Base-by-base conservation (phyloP, 1,284 basidiomycete genomes). In the Ustilago lituana region DNA sequence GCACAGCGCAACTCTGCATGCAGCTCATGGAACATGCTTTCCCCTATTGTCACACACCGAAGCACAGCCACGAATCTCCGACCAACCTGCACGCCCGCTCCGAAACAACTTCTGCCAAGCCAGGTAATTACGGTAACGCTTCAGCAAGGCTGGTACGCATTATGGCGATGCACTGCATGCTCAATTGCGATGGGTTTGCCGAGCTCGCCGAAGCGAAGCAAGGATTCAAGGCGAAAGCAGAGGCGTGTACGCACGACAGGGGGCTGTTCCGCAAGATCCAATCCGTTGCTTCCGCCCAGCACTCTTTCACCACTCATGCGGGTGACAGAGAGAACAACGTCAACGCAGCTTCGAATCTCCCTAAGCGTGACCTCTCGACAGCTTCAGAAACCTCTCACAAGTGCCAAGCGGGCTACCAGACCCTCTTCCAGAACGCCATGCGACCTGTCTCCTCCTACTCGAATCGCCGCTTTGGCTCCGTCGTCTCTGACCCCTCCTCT, bases 401-500 rank as follows among this genome's bases (percentile, higher is more conserved):
- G 22, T 62, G 59, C 22, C 24, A 32, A 11, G 9, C 26, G 3
- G 44, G 44, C 31, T 63, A 63, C 39, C 15, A 32, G 29, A 1
- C 41, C 2, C 27, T 41, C 6, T 63, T 63, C 39, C 22, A 17
- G 27, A 26, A 52, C 33, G 43, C 44, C 15, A 44, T 27, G 49
- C 53, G 54, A 0, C 60, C 60, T 4, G 53, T 57, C n/a, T 12
- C 43, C 5, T 8, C 43, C 5, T 52, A 63, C 23, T 19, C 22
- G 4, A 38, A 47, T 22, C 46, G 48, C 20, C 20, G 15, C 0
- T 63, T 63, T 29, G 60, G 60, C 6, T 63, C 60, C 6, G 60
- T 63, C 27, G 43, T 63, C 24, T 63, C 60, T 6, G 60, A 63
- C 14, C 53, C 60, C 0, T 5, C 43, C 15, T 48, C 48, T 3